Conservation (phyloP, 2,329 filamentous ascomycete genomes). For the Calonectria naviculata region DNA sequence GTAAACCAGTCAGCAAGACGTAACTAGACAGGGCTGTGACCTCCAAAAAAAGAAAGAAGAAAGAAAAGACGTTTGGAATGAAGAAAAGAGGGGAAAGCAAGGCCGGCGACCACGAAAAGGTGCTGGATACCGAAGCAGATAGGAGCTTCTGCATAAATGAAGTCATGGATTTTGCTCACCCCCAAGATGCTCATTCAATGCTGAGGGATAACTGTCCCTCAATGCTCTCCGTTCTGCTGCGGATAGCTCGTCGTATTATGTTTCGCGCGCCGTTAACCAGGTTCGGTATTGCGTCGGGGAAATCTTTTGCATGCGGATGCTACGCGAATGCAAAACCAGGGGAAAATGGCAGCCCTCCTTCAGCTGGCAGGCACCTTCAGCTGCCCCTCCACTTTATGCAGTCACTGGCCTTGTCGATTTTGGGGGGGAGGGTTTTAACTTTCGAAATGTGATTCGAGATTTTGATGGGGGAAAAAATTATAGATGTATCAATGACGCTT, state of each 20-base stretch:
- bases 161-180: conserved; percentile 3
- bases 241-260: not conserved
- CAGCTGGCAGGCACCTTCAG: conserved; percentile 17
- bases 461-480: not conserved
- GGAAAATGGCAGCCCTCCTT: conserved; percentile 1
- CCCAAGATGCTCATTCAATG: not conserved
- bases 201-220: not conserved
- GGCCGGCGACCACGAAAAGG: not conserved
- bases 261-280: not conserved
- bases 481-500: not conserved
- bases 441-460: not conserved
- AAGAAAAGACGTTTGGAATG: not conserved
- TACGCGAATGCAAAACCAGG: conserved; percentile 1
- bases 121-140: not conserved
- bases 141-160: not conserved
- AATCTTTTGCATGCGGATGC: not conserved
- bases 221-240: not conserved
- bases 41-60: not conserved
- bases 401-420: not conserved
- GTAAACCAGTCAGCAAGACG: conserved; percentile 1
- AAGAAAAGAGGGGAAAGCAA: not conserved
- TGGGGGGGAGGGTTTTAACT: too few species aligned
- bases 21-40: not conserved
- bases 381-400: conserved; percentile 13
- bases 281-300: not conserved